These are phyloP conservation scores for Hymenoscyphus repandus DNA, from an alignment of 2,329 filamentous ascomycete genomes.

Conservation along the genomic window DNA sequence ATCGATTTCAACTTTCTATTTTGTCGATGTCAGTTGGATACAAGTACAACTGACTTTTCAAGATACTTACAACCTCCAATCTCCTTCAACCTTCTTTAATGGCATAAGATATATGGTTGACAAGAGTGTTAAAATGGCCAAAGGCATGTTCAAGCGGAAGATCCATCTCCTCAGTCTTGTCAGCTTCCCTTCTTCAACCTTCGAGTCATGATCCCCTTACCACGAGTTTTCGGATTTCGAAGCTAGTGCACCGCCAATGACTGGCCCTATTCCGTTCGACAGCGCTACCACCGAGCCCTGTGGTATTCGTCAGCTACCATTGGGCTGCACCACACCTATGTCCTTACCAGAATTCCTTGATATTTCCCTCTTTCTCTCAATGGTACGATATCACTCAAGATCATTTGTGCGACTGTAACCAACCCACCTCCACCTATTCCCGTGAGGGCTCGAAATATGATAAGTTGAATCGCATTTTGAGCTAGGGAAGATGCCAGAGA, in stretches of 20 bases:
- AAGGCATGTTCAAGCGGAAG: slow-evolving; percentile 42
- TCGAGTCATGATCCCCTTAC: background rate
- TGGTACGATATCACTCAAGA: slow-evolving; percentile 60
- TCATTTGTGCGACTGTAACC: slow-evolving; percentile 61
- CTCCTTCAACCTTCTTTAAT: slow-evolving; percentile 46
- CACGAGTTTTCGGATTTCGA: background rate
- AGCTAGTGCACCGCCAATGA: background rate
- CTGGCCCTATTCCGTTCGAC: background rate
- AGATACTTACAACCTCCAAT: slow-evolving; percentile 34
- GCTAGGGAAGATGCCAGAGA: slow-evolving; percentile 62
- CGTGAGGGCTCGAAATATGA: slow-evolving; percentile 60
- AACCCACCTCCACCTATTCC: slow-evolving; percentile 65
- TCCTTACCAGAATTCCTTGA: slow-evolving; percentile 1
- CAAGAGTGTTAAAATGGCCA: slow-evolving; percentile 42
- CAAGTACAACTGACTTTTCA: too few relatives aligned
- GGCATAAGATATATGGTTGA: slow-evolving; percentile 52
- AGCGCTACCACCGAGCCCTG: background rate
- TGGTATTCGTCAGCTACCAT: too few relatives aligned
- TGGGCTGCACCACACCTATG: too few relatives aligned
- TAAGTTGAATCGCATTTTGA: slow-evolving; percentile 51
- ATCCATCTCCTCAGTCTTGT: slow-evolving; percentile 16
- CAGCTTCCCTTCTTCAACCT: background rate
- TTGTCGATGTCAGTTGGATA: background rate
- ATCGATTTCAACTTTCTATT: slow-evolving; percentile 37
- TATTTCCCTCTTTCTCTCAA: slow-evolving; percentile 53